These are phyloP conservation scores for Ophiostoma montium DNA, from an alignment of 2,329 filamentous ascomycete genomes.

Conservation along the genomic window DNA sequence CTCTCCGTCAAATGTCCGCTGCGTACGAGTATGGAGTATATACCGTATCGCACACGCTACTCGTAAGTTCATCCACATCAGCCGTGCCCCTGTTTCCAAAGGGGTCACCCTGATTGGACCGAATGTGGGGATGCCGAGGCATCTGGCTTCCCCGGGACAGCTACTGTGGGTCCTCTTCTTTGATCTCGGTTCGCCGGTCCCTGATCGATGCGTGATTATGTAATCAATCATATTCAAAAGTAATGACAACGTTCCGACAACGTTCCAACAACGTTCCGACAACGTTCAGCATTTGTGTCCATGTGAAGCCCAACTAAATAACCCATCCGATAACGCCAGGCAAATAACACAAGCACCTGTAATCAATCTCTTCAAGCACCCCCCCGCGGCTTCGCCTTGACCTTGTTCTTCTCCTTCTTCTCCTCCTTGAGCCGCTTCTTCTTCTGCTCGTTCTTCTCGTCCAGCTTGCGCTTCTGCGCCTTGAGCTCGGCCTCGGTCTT, in stretches of 20 bases:
- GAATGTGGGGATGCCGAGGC: neutral
- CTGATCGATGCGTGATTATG: neutral
- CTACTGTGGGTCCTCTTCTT: neutral
- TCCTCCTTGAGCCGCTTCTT: conserved; percentile 94
- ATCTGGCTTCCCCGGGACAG: neutral
- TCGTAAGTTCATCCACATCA: neutral
- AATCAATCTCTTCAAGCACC: conserved; percentile 24
- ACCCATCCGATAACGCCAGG: neutral
- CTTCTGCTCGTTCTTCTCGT: conserved; percentile 80
- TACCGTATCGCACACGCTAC: no score
- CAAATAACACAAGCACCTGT: neutral
- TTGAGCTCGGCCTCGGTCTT: conserved; percentile 81
- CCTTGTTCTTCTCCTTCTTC: conserved; percentile 87
- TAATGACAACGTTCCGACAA: no score
- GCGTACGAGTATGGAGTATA: no score
- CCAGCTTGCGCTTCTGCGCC: conserved; percentile 78
- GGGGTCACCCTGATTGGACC: neutral
- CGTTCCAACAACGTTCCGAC: no score
- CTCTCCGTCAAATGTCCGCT: no score
- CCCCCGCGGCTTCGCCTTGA: conserved; percentile 73
- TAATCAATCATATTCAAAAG: neutral
- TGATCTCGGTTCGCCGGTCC: neutral
- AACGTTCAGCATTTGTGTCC: no score
- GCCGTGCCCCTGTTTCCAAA: neutral
- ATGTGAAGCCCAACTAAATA: no score